Evolutionary conservation across 768 basidiomycete genomes (phyloP), one percentile per base, ranked within the genome.

Genomic region (Royoungia palumana): DNA sequence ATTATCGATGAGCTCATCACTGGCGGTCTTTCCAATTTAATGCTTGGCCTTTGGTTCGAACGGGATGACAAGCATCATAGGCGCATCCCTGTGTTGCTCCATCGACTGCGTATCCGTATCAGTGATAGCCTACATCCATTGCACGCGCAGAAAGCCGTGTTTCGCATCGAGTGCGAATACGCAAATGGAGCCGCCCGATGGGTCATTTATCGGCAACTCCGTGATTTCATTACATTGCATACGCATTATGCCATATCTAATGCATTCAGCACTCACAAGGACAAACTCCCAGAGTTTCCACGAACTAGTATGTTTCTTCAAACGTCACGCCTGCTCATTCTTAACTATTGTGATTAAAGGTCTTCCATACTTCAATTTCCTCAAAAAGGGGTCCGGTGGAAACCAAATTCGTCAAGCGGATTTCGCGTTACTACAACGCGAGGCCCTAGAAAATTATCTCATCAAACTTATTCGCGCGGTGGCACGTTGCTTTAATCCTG

Each of bases 101-200:
- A 93, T 62, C 82, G 89, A 21, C 73, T 94, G 40, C 80, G 90
- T 34, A 84, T 94, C 47, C 85, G 87, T 11, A 79, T 94, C 50
- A 90, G 85, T 58, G 92, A 94, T 67, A 91, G 89, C 51, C 62
- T 94, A 22, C 84, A 93, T 69, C 89, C 90, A 5, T 72, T 89
- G 54, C 81, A 91, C 53, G 77, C 80, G 19, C 71, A 80, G 38
- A 88, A 87, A 61, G 82, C 89, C 5, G 83, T 91, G 2, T 94
- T 94, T 64, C 81, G 91, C 14, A 92, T 94, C 56, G 92, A 94
- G 67, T 97, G 94, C 64, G 90, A 96, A 67, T 98, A 99, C 65
- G 95, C 92, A 0, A 94, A 95, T 55, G 92, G 92, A 19, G 85
- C 86, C 12, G 83, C 79, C 62, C 75, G 93, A 66, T 99, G 96